Conservation (phyloP, 805 yeast genomes). For the Pichia kluyveri region DNA sequence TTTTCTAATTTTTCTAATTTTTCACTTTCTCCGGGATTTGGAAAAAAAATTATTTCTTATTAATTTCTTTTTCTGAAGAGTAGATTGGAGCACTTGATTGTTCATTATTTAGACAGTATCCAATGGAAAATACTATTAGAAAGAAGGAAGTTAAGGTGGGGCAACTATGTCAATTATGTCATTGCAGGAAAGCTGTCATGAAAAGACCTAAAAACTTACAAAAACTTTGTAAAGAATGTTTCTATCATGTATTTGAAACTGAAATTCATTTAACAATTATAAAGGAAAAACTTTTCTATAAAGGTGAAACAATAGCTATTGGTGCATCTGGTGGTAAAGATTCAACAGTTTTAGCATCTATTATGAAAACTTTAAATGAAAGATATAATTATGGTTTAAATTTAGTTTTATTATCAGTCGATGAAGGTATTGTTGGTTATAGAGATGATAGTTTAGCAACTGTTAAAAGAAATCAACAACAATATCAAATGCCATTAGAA, state of each 20-base stretch:
- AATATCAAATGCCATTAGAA: slow-evolving; percentile 37
- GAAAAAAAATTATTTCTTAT: no score
- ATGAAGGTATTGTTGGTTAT: slow-evolving; percentile 96
- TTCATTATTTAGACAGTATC: no score
- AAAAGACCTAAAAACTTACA: slow-evolving; percentile 88
- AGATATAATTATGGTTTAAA: slow-evolving; percentile 82
- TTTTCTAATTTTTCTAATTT: no score
- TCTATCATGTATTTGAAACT: slow-evolving; percentile 83
- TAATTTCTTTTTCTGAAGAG: no score
- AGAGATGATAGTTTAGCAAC: slow-evolving; percentile 96
- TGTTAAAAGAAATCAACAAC: slow-evolving; percentile 84
- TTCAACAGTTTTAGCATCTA: slow-evolving; percentile 87
- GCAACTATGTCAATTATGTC: slow-evolving; percentile 75
- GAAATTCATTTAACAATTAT: slow-evolving; percentile 89
- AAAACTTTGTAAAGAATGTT: slow-evolving; percentile 85
- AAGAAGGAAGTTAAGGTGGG: slow-evolving; percentile 25
- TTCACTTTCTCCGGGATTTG: neutral
- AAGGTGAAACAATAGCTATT: slow-evolving; percentile 86
- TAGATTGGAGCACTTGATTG: no score
- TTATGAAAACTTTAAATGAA: slow-evolving; percentile 80
- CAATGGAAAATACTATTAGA: neutral
- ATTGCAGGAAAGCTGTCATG: slow-evolving; percentile 72
- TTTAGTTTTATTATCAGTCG: slow-evolving; percentile 75
- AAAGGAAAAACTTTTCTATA: slow-evolving; percentile 55
- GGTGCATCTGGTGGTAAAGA: slow-evolving; percentile 99